A percentile compares a stretch with the other conserved stretches of the same genome.
Conservation (phyloP, 352 stramenopile genomes). For the Globisporangium lucens region DNA sequence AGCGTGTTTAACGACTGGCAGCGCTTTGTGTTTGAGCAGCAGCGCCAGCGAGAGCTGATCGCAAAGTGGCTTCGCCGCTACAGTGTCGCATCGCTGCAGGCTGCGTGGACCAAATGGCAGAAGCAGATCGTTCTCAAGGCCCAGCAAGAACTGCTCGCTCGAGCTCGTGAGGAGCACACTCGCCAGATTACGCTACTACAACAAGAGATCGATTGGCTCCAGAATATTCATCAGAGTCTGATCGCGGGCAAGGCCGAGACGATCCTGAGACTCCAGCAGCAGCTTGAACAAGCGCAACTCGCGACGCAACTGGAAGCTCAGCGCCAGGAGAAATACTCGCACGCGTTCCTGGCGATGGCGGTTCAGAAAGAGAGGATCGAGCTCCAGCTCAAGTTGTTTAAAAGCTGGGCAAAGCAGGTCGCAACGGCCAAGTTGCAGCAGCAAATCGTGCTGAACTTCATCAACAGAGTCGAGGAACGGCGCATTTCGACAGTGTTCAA, state of each 20-base stretch:
- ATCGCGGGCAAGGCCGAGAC: neutral
- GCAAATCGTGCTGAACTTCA: neutral
- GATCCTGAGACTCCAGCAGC: neutral
- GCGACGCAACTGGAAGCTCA: neutral
- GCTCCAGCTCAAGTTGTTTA: conserved; percentile 4
- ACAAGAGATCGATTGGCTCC: conserved; percentile 2
- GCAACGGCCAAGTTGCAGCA: neutral
- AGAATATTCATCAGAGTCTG: neutral
- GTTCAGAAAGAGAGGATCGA: neutral
- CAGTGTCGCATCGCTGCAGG: neutral
- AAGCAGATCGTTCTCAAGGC: neutral
- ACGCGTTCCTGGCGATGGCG: neutral
- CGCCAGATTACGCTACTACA: conserved; percentile 3
- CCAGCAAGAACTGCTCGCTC: conserved; percentile 3
- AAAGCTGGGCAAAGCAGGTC: neutral
- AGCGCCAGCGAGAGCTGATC: conserved; percentile 25
- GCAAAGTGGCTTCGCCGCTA: conserved; percentile 17
- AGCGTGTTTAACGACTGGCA: conserved; percentile 24
- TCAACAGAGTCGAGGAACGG: neutral
- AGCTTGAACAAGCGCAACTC: neutral
- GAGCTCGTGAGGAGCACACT: neutral
- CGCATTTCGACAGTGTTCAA: neutral
- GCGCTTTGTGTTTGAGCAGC: conserved; percentile 17
- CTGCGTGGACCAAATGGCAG: conserved; percentile 15
- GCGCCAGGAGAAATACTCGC: neutral